A percentile compares a stretch with the other conserved stretches of the same genome.
These are phyloP conservation scores for Galerina sulciceps DNA, from an alignment of 768 basidiomycete genomes.

Conservation along the genomic window DNA sequence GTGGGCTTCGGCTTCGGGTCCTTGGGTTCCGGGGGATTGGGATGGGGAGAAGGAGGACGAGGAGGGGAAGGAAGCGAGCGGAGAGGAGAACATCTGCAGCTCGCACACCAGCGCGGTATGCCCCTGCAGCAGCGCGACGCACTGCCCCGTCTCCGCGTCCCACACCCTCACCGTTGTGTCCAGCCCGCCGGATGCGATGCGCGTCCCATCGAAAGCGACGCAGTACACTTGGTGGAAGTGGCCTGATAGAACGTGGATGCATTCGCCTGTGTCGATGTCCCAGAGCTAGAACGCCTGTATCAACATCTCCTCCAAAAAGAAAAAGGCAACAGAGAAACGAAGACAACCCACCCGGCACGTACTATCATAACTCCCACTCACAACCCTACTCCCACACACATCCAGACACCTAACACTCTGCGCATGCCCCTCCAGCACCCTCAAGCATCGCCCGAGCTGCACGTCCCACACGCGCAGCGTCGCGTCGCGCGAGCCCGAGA, in stretches of 20 bases:
- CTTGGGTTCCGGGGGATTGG: too few relatives aligned
- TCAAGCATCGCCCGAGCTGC: slow-evolving; percentile 69
- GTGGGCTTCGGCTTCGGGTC: background rate
- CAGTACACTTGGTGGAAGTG: slow-evolving; percentile 91
- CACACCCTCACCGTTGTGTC: slow-evolving; percentile 95
- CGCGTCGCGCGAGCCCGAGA: slow-evolving; percentile 87
- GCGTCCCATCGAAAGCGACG: slow-evolving; percentile 86
- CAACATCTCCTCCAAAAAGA: background rate
- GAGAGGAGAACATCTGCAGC: slow-evolving; percentile 68
- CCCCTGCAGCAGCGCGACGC: slow-evolving; percentile 84
- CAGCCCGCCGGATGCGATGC: slow-evolving; percentile 84
- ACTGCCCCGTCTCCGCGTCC: slow-evolving; percentile 86
- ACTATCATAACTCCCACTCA: slow-evolving; percentile 93
- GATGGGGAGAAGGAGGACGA: too few relatives aligned
- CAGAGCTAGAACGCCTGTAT: slow-evolving; percentile 61
- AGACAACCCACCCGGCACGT: slow-evolving; percentile 70
- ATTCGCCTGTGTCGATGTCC: slow-evolving; percentile 89
- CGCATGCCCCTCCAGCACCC: slow-evolving; percentile 75
- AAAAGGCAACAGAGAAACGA: background rate
- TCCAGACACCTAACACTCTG: slow-evolving; percentile 89
- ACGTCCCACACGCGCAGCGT: slow-evolving; percentile 95
- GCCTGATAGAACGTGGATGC: slow-evolving; percentile 78
- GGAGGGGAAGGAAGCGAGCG: too few relatives aligned
- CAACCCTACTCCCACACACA: slow-evolving; percentile 80
- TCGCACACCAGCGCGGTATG: slow-evolving; percentile 94